phyloP scores from a whole-genome alignment of 1,284 basidiomycete genomes.

The Leccinum pachyderme region DNA sequence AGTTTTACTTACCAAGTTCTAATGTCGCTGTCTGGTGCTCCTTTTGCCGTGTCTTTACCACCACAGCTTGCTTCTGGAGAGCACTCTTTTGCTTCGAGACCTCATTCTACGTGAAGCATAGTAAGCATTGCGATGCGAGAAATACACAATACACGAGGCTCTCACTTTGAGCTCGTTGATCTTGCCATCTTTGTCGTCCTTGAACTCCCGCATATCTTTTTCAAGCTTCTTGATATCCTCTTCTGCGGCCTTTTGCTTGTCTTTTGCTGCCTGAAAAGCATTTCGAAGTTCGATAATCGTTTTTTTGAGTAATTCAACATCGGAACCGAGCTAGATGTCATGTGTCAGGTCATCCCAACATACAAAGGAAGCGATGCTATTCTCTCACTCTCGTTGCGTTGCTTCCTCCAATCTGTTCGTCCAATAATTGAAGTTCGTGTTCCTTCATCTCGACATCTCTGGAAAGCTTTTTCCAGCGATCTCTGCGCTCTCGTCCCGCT shows the following conservation, averaged over 20 bases:
- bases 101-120: constrained; percentile 44
- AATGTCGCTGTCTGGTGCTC: constrained; percentile 85
- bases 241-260: constrained; percentile 75
- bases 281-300: constrained; percentile 66
- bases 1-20: constrained; percentile 69
- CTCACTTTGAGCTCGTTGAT: constrained; percentile 88
- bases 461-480: constrained; percentile 66
- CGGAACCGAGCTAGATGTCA: constrained; percentile 64
- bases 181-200: constrained; percentile 97
- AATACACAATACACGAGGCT: neutral
- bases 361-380: neutral
- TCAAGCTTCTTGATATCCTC: constrained; percentile 86
- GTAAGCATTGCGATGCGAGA: constrained; percentile 9
- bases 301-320: constrained; percentile 75
- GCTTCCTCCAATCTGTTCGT: constrained; percentile 86
- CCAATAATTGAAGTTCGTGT: constrained; percentile 82
- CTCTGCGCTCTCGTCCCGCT: constrained; percentile 54
- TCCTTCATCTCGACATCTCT: constrained; percentile 85
- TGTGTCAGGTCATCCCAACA: neutral
- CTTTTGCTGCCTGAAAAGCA: constrained; percentile 65
- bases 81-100: constrained; percentile 81
- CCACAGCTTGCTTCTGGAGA: constrained; percentile 77
- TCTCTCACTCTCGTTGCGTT: constrained; percentile 80
- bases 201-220: constrained; percentile 97
- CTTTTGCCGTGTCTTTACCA: constrained; percentile 86